These are phyloP conservation scores for Trichoderma sp. DNA, from an alignment of 2,329 filamentous ascomycete genomes.

Conservation along the genomic window DNA sequence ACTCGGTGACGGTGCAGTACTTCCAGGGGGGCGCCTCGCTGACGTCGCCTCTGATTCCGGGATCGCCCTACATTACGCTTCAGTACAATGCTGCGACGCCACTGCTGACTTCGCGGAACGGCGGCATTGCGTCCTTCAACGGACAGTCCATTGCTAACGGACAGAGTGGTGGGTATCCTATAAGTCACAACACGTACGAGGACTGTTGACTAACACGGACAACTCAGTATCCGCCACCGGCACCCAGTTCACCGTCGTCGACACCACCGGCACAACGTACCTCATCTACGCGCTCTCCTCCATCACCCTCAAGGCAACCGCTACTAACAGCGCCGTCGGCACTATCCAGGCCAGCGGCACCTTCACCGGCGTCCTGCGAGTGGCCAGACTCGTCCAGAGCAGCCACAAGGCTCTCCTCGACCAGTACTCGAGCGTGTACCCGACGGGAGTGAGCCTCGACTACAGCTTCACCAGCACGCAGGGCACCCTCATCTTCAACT, in stretches of 20 bases:
- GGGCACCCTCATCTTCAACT: constrained; percentile 31
- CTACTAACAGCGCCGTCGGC: constrained; percentile 26
- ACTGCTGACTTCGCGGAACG: constrained; percentile 28
- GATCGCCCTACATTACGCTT: constrained; percentile 32
- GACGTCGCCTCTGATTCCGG: constrained; percentile 30
- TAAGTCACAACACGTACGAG: too few relatives aligned
- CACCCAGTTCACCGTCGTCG: constrained; percentile 31
- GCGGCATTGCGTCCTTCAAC: constrained; percentile 30
- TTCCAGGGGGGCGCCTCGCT: constrained; percentile 29
- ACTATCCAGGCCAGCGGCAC: constrained; percentile 26
- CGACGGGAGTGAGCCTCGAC: constrained; percentile 28
- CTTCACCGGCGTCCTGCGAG: constrained; percentile 30
- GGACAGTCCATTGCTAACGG: constrained; percentile 28
- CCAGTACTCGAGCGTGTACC: constrained; percentile 30
- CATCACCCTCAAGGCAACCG: constrained; percentile 30
- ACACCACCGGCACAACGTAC: constrained; percentile 30
- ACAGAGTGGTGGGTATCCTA: constrained; percentile 25
- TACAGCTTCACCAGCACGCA: constrained; percentile 29
- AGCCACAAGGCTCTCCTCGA: constrained; percentile 30
- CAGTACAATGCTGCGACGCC: constrained; percentile 30
- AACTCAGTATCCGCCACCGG: constrained; percentile 28
- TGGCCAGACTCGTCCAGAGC: constrained; percentile 30
- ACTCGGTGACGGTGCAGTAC: constrained; percentile 31
- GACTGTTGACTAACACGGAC: not conserved
- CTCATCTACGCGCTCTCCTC: constrained; percentile 31